These are phyloP conservation scores for Termitomyces sp. DNA, from an alignment of 768 basidiomycete genomes.

Conservation along the genomic window DNA sequence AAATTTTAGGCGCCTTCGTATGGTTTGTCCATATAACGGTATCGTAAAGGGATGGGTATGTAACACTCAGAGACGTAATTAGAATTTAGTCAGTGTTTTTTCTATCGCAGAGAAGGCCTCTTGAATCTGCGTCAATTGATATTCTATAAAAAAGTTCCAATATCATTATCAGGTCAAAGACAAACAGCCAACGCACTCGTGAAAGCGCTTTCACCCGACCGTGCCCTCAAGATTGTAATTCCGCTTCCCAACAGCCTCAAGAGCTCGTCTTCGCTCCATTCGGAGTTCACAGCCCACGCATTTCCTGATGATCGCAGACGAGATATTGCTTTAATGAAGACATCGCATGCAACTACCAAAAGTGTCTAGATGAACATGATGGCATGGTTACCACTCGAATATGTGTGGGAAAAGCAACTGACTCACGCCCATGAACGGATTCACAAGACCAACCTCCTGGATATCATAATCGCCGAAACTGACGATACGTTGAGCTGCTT, in stretches of 20 bases:
- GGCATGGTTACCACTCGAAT: not conserved
- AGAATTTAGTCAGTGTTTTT: not conserved
- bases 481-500: conserved; percentile 38
- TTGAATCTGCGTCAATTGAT: conserved; percentile 41
- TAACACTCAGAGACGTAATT: not conserved
- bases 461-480: conserved; percentile 32
- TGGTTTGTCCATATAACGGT: conserved; percentile 7
- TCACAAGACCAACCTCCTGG: conserved; percentile 33
- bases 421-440: conserved; percentile 51
- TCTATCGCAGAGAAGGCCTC: conserved; percentile 38
- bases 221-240: conserved; percentile 34
- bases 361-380: conserved; percentile 27
- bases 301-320: conserved; percentile 29
- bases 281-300: conserved; percentile 23
- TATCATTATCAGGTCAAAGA: not conserved
- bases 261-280: conserved; percentile 33
- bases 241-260: conserved; percentile 34
- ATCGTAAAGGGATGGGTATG: conserved; percentile 13
- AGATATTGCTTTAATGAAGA: conserved; percentile 43
- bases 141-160: conserved; percentile 21
- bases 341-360: conserved; percentile 40
- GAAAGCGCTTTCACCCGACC: conserved; percentile 37
- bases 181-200: conserved; percentile 34
- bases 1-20: not conserved
- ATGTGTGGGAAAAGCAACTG: not conserved